These are phyloP conservation scores for Davidsoniella eucalypti DNA, from an alignment of 2,329 filamentous ascomycete species.

Conservation along the genomic window DNA sequence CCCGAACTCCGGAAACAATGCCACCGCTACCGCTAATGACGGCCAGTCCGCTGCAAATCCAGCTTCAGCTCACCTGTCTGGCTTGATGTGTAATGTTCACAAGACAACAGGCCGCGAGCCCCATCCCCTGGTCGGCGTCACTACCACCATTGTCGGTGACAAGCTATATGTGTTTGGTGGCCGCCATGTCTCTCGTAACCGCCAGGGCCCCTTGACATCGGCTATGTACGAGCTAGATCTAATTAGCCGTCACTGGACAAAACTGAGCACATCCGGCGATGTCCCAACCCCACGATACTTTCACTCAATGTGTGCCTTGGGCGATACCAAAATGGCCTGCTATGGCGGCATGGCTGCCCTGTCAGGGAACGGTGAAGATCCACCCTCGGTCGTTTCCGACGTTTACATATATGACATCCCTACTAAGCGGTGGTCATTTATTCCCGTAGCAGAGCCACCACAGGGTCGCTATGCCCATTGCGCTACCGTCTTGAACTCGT, in stretches of 20 bases:
- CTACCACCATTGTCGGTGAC: conserved; percentile 86
- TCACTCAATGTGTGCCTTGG: conserved; percentile 84
- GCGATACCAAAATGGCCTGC: conserved; percentile 91
- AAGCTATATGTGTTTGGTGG: conserved; percentile 96
- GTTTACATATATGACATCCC: conserved; percentile 87
- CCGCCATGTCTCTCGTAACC: conserved; percentile 65
- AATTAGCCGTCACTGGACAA: conserved; percentile 83
- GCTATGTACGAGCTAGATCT: conserved; percentile 90
- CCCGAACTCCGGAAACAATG: conserved; percentile 6
- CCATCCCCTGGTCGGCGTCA: conserved; percentile 80
- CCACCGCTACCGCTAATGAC: conserved; percentile 3
- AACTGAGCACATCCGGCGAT: conserved; percentile 68
- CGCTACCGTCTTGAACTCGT: conserved; percentile 78
- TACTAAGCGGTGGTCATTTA: conserved; percentile 68
- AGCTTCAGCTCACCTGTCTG: conserved; percentile 43
- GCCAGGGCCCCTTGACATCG: conserved; percentile 65
- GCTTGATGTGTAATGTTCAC: conserved; percentile 55
- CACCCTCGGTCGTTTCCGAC: conserved; percentile 93
- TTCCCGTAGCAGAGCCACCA: conserved; percentile 64
- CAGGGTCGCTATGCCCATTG: conserved; percentile 95
- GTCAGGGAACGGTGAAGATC: conserved; percentile 38
- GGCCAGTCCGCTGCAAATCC: conserved; percentile 25
- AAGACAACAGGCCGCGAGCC: conserved; percentile 84
- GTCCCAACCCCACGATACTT: conserved; percentile 87
- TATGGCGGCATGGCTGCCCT: conserved; percentile 81